These are phyloP conservation scores for Tinospora cordifolia DNA, from an alignment of 164 flowering plant species.

Conservation along the genomic window DNA sequence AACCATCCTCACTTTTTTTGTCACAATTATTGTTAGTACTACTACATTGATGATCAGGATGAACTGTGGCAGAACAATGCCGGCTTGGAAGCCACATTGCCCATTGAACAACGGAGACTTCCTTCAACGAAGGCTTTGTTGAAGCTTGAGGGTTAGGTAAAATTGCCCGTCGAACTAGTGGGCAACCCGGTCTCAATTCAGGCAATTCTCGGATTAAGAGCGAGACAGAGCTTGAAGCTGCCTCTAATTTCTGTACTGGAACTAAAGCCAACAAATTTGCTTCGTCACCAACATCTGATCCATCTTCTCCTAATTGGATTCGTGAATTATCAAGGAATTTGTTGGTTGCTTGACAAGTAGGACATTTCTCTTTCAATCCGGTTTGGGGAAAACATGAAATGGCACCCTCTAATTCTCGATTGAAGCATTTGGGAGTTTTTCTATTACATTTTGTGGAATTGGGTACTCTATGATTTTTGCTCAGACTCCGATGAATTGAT, in stretches of 20 bases:
- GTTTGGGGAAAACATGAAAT: background rate
- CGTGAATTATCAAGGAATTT: constrained; percentile 12
- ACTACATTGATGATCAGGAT: constrained; percentile 28
- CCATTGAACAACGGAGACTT: constrained; percentile 70
- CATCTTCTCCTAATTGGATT: constrained; percentile 9
- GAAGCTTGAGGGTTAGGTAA: constrained; percentile 15
- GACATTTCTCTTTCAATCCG: constrained; percentile 29
- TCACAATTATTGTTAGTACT: constrained; percentile 1
- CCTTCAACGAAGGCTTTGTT: constrained; percentile 13
- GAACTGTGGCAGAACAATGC: constrained; percentile 17
- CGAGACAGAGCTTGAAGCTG: constrained; percentile 31
- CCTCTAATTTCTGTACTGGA: constrained; percentile 38
- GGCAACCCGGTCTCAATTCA: constrained; percentile 69
- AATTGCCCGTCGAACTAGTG: constrained; percentile 50
- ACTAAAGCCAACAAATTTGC: constrained; percentile 54
- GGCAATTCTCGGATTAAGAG: constrained; percentile 10
- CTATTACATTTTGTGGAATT: constrained; percentile 12
- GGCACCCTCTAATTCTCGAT: constrained; percentile 10
- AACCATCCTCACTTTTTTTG: constrained; percentile 7
- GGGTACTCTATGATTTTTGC: constrained; percentile 28
- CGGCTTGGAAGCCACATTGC: constrained; percentile 53
- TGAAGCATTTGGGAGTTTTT: background rate
- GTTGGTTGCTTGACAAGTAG: constrained; percentile 32
- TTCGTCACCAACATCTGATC: constrained; percentile 1
- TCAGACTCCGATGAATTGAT: constrained; percentile 34